Conservation (phyloP, 2,329 filamentous ascomycete species). For the Dactylellina leptospora region DNA sequence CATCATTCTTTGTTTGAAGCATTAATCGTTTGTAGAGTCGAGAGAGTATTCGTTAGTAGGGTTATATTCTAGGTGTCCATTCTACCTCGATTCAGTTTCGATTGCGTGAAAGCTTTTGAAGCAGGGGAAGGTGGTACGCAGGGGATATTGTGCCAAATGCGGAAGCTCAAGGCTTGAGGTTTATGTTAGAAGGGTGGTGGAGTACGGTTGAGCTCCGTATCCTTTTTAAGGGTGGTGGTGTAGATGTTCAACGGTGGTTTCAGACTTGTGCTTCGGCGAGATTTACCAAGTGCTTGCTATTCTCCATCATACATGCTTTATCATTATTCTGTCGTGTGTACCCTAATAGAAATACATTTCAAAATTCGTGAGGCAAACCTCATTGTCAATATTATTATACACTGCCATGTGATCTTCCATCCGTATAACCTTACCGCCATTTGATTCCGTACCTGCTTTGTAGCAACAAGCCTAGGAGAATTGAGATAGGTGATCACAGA, state of each 20-base stretch:
- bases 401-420: no score
- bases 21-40: neutral
- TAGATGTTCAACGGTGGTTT: conserved; percentile 33
- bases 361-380: no score
- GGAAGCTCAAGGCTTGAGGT: neutral
- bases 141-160: neutral
- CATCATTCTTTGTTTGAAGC: conserved; percentile 22
- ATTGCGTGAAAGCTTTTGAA: neutral
- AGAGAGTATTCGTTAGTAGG: neutral
- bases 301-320: conserved; percentile 39
- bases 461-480: no score
- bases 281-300: conserved; percentile 46
- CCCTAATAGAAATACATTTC: no score
- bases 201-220: conserved; percentile 49
- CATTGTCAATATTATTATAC: no score
- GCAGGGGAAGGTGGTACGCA: conserved; percentile 9
- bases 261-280: conserved; percentile 49
- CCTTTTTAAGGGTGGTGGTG: conserved; percentile 15
- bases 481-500: no score
- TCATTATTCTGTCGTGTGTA: neutral
- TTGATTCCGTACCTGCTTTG: no score
- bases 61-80: neutral
- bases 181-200: conserved; percentile 17
- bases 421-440: no score
- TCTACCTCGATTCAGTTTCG: conserved; percentile 16